These are phyloP conservation scores for Ambispora gerdemannii DNA, from an alignment of 192 early-diverging fungal genomes.

Conservation along the genomic window DNA sequence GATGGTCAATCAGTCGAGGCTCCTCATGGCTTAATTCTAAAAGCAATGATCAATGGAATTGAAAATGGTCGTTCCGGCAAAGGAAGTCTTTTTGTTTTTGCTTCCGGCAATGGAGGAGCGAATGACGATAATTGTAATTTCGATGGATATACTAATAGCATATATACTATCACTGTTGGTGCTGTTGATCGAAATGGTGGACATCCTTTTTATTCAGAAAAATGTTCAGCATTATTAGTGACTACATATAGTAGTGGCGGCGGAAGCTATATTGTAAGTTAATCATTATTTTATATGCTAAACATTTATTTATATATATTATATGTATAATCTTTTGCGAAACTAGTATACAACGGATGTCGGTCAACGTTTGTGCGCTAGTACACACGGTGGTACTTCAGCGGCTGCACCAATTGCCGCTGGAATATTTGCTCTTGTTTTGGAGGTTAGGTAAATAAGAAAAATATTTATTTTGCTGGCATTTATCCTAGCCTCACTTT, in stretches of 20 bases:
- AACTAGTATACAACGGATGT: constrained; percentile 83
- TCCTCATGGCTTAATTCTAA: constrained; percentile 71
- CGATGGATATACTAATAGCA: constrained; percentile 95
- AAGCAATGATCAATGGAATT: constrained; percentile 87
- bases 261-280: constrained; percentile 68
- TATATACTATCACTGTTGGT: constrained; percentile 92
- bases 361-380: constrained; percentile 70
- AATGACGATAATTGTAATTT: constrained; percentile 89
- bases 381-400: constrained; percentile 86
- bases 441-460: constrained; percentile 51
- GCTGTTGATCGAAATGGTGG: constrained; percentile 72
- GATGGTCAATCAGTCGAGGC: constrained; percentile 82
- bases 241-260: constrained; percentile 88
- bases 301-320: not conserved
- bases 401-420: constrained; percentile 93
- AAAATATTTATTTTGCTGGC: not conserved
- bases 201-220: constrained; percentile 86
- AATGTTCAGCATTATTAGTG: constrained; percentile 83
- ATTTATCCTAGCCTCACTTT: not conserved
- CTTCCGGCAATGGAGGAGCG: constrained; percentile 85
- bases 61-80: constrained; percentile 77
- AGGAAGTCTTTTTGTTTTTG: constrained; percentile 91
- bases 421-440: constrained; percentile 83
- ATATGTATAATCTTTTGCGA: not conserved
- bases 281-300: constrained; percentile 13